Evolutionary conservation across 768 basidiomycete genomes (phyloP).

Genomic region (Termitomyces bulborhizus): DNA sequence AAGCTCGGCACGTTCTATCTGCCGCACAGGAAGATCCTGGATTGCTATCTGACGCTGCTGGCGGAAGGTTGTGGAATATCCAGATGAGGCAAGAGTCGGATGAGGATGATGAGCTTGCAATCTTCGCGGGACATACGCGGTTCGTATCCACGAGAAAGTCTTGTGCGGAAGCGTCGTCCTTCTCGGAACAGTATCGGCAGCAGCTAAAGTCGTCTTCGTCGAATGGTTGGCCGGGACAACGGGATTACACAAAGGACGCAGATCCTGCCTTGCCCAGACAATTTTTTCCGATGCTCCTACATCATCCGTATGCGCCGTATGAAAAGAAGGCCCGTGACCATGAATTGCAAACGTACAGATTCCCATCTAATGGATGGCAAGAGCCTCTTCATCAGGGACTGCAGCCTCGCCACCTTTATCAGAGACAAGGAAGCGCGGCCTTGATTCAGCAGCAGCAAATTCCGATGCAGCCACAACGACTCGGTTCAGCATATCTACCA

Average conservation of each 20-base stretch:
- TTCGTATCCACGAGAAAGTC: conserved; percentile 45
- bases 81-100: conserved; percentile 42
- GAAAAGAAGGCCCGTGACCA: conserved; percentile 13
- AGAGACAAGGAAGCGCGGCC: neutral
- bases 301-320: conserved; percentile 15
- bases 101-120: conserved; percentile 59
- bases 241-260: conserved; percentile 2
- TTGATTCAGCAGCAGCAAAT: conserved; percentile 1
- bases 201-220: neutral
- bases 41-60: conserved; percentile 22
- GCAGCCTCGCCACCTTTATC: neutral
- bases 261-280: neutral
- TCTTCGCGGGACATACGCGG: conserved; percentile 62
- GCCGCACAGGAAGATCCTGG: conserved; percentile 32
- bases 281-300: neutral
- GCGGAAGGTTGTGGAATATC: conserved; percentile 44
- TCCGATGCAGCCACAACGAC: neutral
- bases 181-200: neutral
- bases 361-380: neutral
- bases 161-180: neutral
- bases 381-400: neutral
- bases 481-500: neutral
- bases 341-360: neutral
- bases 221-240: neutral
- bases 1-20: conserved; percentile 53